Base-by-base conservation (phyloP, 441 rosid species). In the Macaranga tanarius region DNA sequence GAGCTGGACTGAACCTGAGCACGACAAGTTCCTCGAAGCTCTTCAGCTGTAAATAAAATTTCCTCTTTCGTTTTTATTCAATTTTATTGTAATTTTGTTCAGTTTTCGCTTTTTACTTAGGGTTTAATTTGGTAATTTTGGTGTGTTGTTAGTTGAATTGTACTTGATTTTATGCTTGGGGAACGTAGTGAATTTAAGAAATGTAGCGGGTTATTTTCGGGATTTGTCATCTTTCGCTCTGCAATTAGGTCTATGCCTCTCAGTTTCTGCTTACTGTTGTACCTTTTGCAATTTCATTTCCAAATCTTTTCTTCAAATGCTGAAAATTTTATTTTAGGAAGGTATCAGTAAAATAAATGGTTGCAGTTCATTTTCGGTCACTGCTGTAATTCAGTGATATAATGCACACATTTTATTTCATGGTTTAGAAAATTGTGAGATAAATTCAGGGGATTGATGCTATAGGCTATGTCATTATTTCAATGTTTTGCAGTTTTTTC, bases 1-100 rank as follows among this genome's bases (percentile, higher is more conserved):
- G 92, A 94, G 85, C 83, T 92, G 99, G 99, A 89, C 94, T 0
- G 97, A 94, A 65, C 94, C 89, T 69, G 99, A 92, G 71, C 99
- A 92, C 80, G 99, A 94, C 79, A 88, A 87, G 82, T 94, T 92
- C 73, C 85, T 94, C 61, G 99, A 94, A 90, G 97, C 97, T 76
- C 93, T 94, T 47, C 95, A 90, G 55, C 82, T 94, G 99, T 92
- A 82, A 84, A 73, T 75, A 66, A 83, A 65, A 74, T 82, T 42
- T 23, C 3, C 16, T n/a, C 23, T 44, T 48, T 13, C 19, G 2
- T 60, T 77, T 82, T 44, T 66, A 82, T 1, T 74, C 82, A 78
- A 10, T 79, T 81, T 34, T 82, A 40, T 38, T 34, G 10, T 0
- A 70, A 38, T 70, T 70, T 62, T 69, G 1, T 25, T 47, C 13